Evolutionary conservation across 768 basidiomycete genomes (phyloP).

Genomic region (Pulveroboletus sp.): DNA sequence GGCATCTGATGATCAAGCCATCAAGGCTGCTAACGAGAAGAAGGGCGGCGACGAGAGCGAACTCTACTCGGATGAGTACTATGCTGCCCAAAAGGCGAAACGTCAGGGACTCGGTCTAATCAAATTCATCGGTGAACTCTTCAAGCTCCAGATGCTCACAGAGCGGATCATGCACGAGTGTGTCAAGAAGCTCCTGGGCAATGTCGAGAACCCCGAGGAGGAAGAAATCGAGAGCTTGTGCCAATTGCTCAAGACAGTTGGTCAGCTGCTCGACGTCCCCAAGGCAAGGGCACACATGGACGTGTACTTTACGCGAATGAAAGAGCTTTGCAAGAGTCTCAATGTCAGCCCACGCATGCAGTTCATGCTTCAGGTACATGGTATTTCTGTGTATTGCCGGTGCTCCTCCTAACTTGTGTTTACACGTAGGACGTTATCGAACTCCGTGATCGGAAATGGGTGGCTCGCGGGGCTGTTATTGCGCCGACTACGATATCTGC

Average conservation of each 20-base stretch:
- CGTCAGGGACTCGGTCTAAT: conserved; percentile 95
- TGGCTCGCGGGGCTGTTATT: conserved; percentile 61
- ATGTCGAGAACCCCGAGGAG: conserved; percentile 93
- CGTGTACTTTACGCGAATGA: conserved; percentile 91
- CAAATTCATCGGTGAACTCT: conserved; percentile 97
- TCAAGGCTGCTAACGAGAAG: conserved; percentile 62
- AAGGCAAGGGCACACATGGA: conserved; percentile 86
- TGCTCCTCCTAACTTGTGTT: background rate
- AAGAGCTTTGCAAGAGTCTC: conserved; percentile 67
- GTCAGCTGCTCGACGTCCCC: conserved; percentile 70
- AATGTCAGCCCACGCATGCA: conserved; percentile 85
- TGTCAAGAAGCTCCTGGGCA: conserved; percentile 90
- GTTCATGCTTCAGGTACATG: conserved; percentile 91
- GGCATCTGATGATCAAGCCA: conserved; percentile 79
- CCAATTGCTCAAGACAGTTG: conserved; percentile 88
- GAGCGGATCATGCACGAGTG: conserved; percentile 99
- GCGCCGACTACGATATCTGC: conserved; percentile 87
- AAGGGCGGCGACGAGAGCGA: conserved; percentile 58
- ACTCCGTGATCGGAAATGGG: conserved; percentile 80
- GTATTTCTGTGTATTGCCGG: background rate
- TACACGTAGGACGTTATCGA: conserved; percentile 81
- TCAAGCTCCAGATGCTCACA: conserved; percentile 98
- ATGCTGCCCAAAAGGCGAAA: conserved; percentile 94
- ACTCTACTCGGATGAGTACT: conserved; percentile 94
- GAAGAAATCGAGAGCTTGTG: conserved; percentile 97